phyloP scores from a whole-genome alignment of 2,329 filamentous ascomycete genomes.

The Alternaria sp. region DNA sequence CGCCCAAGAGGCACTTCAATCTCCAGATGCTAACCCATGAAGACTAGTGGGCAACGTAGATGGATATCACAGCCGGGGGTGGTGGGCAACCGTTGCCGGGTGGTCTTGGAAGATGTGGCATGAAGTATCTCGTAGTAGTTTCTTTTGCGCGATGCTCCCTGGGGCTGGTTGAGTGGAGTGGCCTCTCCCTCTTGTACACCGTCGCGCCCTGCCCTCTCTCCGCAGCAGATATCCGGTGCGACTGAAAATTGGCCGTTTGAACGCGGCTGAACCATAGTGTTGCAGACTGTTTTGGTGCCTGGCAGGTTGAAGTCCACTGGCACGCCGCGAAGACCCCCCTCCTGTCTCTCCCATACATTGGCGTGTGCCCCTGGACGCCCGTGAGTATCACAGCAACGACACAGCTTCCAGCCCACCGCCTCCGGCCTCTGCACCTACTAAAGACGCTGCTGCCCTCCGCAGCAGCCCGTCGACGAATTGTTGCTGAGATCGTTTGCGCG shows the following conservation, averaged over 20 bases:
- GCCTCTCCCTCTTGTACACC: slow-evolving; percentile 50
- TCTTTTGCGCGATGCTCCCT: slow-evolving; percentile 45
- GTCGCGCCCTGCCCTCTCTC: slow-evolving; percentile 34
- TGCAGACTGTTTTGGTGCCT: slow-evolving; percentile 53
- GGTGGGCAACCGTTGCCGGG: slow-evolving; percentile 26
- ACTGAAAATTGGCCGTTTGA: slow-evolving; percentile 51
- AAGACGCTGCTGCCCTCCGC: slow-evolving; percentile 45
- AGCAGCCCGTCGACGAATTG: slow-evolving; percentile 48
- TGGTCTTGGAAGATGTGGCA: slow-evolving; percentile 35
- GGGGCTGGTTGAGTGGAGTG: slow-evolving; percentile 43
- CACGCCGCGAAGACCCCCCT: slow-evolving; percentile 47
- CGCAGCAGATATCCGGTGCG: slow-evolving; percentile 48
- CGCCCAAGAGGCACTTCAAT: slow-evolving; percentile 17
- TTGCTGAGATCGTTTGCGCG: slow-evolving; percentile 33
- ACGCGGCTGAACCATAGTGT: slow-evolving; percentile 48
- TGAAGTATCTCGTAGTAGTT: slow-evolving; percentile 35
- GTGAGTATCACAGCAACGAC: slow-evolving; percentile 52
- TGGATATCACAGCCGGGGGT: slow-evolving; percentile 22
- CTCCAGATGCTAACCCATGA: slow-evolving; percentile 22
- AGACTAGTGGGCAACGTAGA: slow-evolving; percentile 27
- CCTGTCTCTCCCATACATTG: slow-evolving; percentile 53
- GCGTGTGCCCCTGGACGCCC: slow-evolving; percentile 46
- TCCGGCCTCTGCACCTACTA: slow-evolving; percentile 51
- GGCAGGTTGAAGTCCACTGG: slow-evolving; percentile 45
- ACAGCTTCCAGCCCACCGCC: slow-evolving; percentile 46